Base-by-base conservation (phyloP, 225 moss, liverwort and hornwort genomes). In the Anthoceros angustus region DNA sequence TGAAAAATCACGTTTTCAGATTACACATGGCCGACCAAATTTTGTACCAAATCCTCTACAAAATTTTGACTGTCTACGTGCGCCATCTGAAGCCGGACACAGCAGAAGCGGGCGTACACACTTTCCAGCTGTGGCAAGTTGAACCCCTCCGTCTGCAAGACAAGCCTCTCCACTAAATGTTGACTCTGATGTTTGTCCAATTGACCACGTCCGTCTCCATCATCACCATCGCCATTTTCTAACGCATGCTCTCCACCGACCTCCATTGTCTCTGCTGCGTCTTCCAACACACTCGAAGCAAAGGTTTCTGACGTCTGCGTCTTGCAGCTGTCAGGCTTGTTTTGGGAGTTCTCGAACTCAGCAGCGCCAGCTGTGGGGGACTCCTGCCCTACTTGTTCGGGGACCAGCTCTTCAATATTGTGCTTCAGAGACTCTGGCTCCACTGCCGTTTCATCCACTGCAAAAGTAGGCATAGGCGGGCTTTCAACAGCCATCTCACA, bases 71-170 rank as follows among this genome's bases (percentile, higher is more conserved):
- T 32, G 4, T 32, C 32, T 32, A 4, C 32, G 4, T 32, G 32
- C 32, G 2, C 32, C 32, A 32, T 1, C 4, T 32, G 32, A 32
- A 32, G 1, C 32, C 32, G 70, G 64, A 80, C 74, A 72, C 80
- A 80, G 73, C 80, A 78, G 40, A 84, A 74, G 49, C 40, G 75
- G 6, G 88, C 86, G 69, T 83, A 80, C n/a, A 89, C 79, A 77
- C 82, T 86, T 77, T 89, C 88, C 68, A 89, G 77, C 69, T 80
- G 80, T 63, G 72, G 77, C 26, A 89, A 84, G 55, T 86, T 83
- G 43, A 75, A 89, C 6, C 86, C 88, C 45, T 77, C 82, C 0
- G 86, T 84, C 9, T 72, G 43, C 72, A 72, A 72, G 42, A 80
- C 66, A 40, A 89, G 78, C 69, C 67, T 82, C 69, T 75, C 74